Evolutionary conservation across 2,329 filamentous ascomycete species (phyloP), one percentile per base, ranked within the genome.

Genomic region (Lachnellula occidentalis): DNA sequence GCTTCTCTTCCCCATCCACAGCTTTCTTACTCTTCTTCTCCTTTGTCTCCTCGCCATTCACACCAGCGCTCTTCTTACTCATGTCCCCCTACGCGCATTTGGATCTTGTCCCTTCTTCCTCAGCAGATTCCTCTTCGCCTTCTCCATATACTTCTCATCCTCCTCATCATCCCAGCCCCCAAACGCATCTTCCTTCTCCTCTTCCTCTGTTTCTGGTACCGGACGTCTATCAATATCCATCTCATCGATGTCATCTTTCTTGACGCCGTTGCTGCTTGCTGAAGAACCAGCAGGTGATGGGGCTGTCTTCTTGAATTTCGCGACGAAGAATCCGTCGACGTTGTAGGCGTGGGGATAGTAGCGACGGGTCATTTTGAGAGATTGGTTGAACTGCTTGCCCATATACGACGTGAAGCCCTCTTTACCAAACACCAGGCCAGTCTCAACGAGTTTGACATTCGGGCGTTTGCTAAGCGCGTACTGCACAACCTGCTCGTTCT

Each of bases 271-370:
- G 2, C 65, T 61, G 9, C 61, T 61, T 36, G 60, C 66, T 34
- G 60, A 63, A 3, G 64, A 64, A 61, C 55, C 82, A 54, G 78
- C 74, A 1, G 88, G 86, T 41, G 88, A 89, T 3, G 90, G 87
- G 0, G 84, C 92, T 15, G 83, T 83, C 80, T 99, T 99, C 74
- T 95, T 92, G 74, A 99, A 88, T 73, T 99, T 99, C 67, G 91
- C 90, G 58, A 99, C 94, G 70, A 91, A 99, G 84, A 99, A 99
- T 61, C 94, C 94, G 71, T 97, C 94, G 34, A 99, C 91, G 74
- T 96, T 96, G 76, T 94, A 90, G 19, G 87, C 82, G 70, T 96
- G 90, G 0, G 91, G 90, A 73, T 95, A 96, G 76, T 90, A 96
- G 54, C 92, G 79, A 61, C 90, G 79, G 15, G 91, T 92, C 69